Evolutionary conservation across 352 stramenopile species (phyloP).

Genomic region (Globisporangium uncinulatum): DNA sequence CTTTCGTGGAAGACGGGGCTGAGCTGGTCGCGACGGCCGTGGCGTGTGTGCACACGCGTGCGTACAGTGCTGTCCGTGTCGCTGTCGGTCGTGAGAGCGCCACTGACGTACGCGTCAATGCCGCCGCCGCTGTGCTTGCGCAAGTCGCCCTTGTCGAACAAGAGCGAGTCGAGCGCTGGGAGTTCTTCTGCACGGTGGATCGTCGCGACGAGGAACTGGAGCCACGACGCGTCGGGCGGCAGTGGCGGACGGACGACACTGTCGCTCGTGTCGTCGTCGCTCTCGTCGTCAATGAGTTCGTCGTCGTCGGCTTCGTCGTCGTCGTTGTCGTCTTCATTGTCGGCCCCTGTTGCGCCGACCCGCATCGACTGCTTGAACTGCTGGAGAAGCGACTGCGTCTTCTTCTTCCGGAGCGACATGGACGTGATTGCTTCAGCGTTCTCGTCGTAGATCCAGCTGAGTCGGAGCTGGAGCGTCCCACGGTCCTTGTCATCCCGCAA

Average conservation of each 20-base stretch:
- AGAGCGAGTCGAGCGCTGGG: slow-evolving; percentile 50
- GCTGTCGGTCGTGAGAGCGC: slow-evolving; percentile 18
- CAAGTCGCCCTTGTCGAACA: slow-evolving; percentile 42
- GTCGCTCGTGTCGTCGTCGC: slow-evolving; percentile 23
- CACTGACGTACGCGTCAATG: slow-evolving; percentile 67
- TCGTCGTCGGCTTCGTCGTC: slow-evolving; percentile 34
- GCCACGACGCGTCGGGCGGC: slow-evolving; percentile 32
- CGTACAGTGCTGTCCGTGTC: slow-evolving; percentile 32
- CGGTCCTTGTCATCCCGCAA: slow-evolving; percentile 44
- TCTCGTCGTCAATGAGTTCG: slow-evolving; percentile 36
- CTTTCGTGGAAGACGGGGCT: slow-evolving; percentile 62
- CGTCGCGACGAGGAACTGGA: slow-evolving; percentile 51
- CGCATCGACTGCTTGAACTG: slow-evolving; percentile 48
- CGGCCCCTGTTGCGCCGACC: slow-evolving; percentile 25
- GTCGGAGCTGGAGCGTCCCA: slow-evolving; percentile 43
- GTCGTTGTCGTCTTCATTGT: slow-evolving; percentile 36
- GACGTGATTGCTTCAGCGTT: slow-evolving; percentile 44
- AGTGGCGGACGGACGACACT: slow-evolving; percentile 19
- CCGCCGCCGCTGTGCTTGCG: slow-evolving; percentile 40
- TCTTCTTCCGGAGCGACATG: slow-evolving; percentile 40
- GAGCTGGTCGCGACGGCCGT: slow-evolving; percentile 52
- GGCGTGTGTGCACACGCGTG: slow-evolving; percentile 62
- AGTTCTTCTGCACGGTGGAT: slow-evolving; percentile 62
- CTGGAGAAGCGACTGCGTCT: slow-evolving; percentile 37
- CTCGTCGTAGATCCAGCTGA: slow-evolving; percentile 48